Evolutionary conservation across 148 eudicot species (phyloP).

Genomic region (Rhododendron mucronatum): DNA sequence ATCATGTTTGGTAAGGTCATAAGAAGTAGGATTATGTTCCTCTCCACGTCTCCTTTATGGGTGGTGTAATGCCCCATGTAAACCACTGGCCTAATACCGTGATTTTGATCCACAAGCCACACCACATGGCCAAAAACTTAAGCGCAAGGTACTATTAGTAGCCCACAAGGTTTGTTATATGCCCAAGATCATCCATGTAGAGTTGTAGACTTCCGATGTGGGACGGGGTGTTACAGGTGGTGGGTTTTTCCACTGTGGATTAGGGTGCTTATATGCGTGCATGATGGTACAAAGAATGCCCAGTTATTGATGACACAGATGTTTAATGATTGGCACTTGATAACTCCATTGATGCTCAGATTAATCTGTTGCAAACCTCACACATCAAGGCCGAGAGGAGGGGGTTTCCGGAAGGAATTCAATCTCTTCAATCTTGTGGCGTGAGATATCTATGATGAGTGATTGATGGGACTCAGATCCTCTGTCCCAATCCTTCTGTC

Average conservation of each 20-base stretch:
- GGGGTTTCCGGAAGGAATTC: not conserved
- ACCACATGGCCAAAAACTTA: too few relatives aligned
- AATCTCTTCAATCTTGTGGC: not conserved
- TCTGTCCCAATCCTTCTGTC: too few relatives aligned
- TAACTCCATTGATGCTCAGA: not conserved
- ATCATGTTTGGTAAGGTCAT: not conserved
- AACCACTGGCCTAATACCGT: too few relatives aligned
- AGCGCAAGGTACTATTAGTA: too few relatives aligned
- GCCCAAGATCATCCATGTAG: too few relatives aligned
- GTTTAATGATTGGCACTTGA: not conserved
- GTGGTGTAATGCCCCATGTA: too few relatives aligned
- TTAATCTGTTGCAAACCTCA: not conserved
- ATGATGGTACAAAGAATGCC: not conserved
- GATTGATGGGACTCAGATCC: not conserved
- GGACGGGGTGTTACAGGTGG: too few relatives aligned
- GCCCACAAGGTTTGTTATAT: too few relatives aligned
- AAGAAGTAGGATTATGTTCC: not conserved
- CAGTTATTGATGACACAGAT: not conserved
- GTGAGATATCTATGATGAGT: not conserved
- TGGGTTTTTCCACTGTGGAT: not conserved
- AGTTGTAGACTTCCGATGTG: too few relatives aligned
- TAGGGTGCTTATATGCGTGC: not conserved
- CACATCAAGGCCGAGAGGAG: not conserved
- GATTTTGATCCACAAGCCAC: too few relatives aligned
- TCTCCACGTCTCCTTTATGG: not conserved